Evolutionary conservation across 2,329 filamentous ascomycete species (phyloP).

Genomic region (Neofusicoccum parvum): DNA sequence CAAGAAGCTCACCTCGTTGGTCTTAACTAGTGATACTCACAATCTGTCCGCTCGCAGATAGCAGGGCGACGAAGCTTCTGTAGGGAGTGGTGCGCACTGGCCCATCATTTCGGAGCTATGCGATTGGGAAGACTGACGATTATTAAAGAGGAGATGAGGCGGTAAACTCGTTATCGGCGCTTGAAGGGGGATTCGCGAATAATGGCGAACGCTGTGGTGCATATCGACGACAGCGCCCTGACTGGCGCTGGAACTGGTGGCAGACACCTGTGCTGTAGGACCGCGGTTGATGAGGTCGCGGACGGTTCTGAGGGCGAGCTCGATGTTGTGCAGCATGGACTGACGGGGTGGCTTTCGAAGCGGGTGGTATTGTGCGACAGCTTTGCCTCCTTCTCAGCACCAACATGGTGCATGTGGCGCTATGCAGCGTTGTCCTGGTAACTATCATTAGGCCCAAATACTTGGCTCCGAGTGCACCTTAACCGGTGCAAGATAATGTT

Average conservation of each 20-base stretch:
- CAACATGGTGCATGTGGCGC: constrained; percentile 16
- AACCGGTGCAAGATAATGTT: constrained; percentile 26
- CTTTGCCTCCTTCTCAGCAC: constrained; percentile 16
- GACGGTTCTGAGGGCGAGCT: constrained; percentile 17
- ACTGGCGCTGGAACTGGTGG: constrained; percentile 1
- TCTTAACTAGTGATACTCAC: no score
- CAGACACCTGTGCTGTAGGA: neutral
- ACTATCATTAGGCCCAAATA: constrained; percentile 27
- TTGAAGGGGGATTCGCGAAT: neutral
- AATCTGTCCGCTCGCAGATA: constrained; percentile 15
- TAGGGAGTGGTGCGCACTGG: constrained; percentile 8
- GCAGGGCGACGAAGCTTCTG: constrained; percentile 30
- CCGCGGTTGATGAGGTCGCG: constrained; percentile 15
- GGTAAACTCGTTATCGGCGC: constrained; percentile 11
- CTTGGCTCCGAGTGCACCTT: constrained; percentile 42
- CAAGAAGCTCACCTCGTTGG: no score
- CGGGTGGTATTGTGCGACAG: constrained; percentile 14
- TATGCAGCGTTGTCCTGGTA: constrained; percentile 1
- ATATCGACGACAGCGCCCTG: constrained; percentile 12
- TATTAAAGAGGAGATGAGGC: constrained; percentile 5
- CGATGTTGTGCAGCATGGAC: constrained; percentile 18
- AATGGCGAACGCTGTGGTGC: constrained; percentile 14
- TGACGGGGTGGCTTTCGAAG: neutral
- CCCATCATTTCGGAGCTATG: constrained; percentile 13
- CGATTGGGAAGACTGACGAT: neutral